These are phyloP conservation scores for Fusarium tjaetaba DNA, from an alignment of 2,329 filamentous ascomycete genomes.

Conservation along the genomic window DNA sequence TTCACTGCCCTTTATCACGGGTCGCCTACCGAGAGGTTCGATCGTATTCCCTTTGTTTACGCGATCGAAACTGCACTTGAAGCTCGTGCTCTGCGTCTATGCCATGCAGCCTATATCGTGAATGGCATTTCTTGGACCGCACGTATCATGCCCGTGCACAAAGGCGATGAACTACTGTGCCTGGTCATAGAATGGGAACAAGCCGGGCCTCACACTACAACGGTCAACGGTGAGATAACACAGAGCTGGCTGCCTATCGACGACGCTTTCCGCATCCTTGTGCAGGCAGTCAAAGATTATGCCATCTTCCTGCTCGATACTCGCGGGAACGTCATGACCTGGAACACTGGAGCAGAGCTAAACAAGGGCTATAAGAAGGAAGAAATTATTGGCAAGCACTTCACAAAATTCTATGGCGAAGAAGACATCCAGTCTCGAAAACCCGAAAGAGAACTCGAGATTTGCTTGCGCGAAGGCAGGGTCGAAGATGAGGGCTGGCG, in stretches of 20 bases:
- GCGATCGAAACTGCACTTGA: neutral
- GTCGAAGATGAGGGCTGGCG: conserved; percentile 12
- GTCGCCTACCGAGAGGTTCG: neutral
- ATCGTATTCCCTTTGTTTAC: neutral
- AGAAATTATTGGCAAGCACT: conserved; percentile 5
- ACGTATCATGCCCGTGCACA: neutral
- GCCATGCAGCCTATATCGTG: neutral
- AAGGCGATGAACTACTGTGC: neutral
- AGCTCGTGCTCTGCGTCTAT: neutral
- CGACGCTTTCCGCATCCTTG: conserved; percentile 1
- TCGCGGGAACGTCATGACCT: neutral
- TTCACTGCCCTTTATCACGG: neutral
- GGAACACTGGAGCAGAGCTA: conserved; percentile 3
- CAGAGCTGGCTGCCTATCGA: conserved; percentile 7
- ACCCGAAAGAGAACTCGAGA: conserved; percentile 5
- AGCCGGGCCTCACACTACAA: neutral
- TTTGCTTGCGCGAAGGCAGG: neutral
- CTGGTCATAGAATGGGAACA: neutral
- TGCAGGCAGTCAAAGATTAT: conserved; percentile 9
- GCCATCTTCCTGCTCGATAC: conserved; percentile 9
- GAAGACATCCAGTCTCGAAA: conserved; percentile 3
- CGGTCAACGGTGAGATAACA: neutral
- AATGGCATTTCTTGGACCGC: conserved; percentile 3
- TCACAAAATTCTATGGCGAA: neutral
- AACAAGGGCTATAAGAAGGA: conserved; percentile 7